Evolutionary conservation across 192 early-diverging fungal genomes (phyloP).

Genomic region (Spizellomyces sp.): DNA sequence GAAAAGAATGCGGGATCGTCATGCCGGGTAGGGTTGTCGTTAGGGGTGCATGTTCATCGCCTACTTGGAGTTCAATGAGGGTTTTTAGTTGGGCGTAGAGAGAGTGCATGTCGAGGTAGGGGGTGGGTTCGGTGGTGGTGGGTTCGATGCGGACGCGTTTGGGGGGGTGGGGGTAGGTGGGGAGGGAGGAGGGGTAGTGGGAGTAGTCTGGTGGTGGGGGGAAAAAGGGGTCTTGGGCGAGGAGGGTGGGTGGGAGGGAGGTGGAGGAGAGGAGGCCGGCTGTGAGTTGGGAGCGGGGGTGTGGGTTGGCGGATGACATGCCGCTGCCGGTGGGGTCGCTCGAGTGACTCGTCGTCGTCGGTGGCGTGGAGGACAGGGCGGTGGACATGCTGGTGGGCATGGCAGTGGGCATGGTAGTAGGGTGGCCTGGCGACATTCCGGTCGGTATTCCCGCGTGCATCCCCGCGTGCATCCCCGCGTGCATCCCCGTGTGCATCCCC

Average conservation of each 20-base stretch:
- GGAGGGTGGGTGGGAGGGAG: neutral
- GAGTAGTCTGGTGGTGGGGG: neutral
- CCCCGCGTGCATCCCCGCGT: too few relatives aligned
- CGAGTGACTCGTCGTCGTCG: neutral
- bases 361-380: too few relatives aligned
- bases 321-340: neutral
- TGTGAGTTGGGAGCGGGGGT: neutral
- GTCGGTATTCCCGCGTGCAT: too few relatives aligned
- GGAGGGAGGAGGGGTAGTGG: neutral
- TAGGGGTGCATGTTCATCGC: too few relatives aligned
- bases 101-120: constrained; percentile 18
- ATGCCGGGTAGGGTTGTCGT: constrained; percentile 11
- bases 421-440: too few relatives aligned
- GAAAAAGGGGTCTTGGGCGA: neutral
- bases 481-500: too few relatives aligned
- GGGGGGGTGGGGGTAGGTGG: neutral
- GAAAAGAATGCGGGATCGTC: neutral
- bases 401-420: neutral
- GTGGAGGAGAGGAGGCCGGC: constrained; percentile 3
- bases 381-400: neutral
- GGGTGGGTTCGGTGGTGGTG: neutral
- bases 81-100: constrained; percentile 10
- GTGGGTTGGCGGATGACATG: too few relatives aligned
- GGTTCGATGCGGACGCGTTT: neutral
- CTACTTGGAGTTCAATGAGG: constrained; percentile 8